Evolutionary conservation across 495 filamentous ascomycete genomes (phyloP), one percentile per base, ranked within the genome.

Genomic region (Chaetomium fimeti): DNA sequence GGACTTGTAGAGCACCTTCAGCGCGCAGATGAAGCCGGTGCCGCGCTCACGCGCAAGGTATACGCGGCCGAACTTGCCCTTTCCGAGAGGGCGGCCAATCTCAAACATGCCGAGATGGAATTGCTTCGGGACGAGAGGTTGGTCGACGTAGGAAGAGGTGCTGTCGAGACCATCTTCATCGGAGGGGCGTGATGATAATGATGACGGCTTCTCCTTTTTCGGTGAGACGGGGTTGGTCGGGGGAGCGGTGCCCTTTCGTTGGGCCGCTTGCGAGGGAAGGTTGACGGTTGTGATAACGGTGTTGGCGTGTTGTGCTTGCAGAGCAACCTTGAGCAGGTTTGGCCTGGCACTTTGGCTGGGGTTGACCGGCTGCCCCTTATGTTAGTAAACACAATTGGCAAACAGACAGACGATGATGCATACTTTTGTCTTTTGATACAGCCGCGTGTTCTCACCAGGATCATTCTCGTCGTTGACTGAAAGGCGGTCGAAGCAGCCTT

Each of bases 81-180:
- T 98, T 11, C 94, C 94, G 6, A 98, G 80, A 3, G 94, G 95
- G 54, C 93, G 90, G 12, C 94, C 94, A 68, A 98, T 98, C 71
- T 98, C 94, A 71, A 98, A 98, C 94, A 98, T 98, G 74, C 93
- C 92, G 2, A 98, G 87, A 67, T 97, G 92, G 73, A 94, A 91
- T 58, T 92, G 84, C 69, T 89, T 93, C n/a, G 71, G 69, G 6
- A 64, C 61, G n/a, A 72, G 55, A 8, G 91, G 85, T 57, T 86
- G 81, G 61, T 87, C 86, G 61, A 88, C 78, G 25, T 82, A 72
- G 2, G 78, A 71, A 22, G 79, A 75, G 6, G 84, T 82, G 47
- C 78, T 80, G 48, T 86, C 83, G 2, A 67, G 65, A n/a, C 72
- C 64, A 29, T 64, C 25, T 40, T 91, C 87, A 59, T 88, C 83